These are phyloP conservation scores for Bruguiera parviflora DNA, from an alignment of 345 rosid species.

Conservation along the genomic window DNA sequence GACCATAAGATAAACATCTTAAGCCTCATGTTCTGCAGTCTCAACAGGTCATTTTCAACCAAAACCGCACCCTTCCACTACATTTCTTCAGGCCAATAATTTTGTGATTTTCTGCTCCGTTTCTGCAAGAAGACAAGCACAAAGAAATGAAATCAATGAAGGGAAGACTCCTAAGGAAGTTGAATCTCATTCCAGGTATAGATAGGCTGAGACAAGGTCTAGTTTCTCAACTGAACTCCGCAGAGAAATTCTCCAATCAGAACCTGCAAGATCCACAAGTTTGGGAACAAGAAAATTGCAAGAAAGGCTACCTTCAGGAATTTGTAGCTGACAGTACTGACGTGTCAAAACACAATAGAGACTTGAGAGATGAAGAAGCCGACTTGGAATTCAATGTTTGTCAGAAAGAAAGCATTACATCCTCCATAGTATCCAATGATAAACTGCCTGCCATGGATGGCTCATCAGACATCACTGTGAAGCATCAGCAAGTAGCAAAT, in stretches of 20 bases:
- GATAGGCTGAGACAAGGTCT: constrained; percentile 44
- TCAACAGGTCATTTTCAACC: constrained; percentile 14
- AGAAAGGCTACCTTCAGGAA: constrained; percentile 16
- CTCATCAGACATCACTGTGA: constrained; percentile 10
- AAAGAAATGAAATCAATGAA: constrained; percentile 55
- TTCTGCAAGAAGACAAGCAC: constrained; percentile 3
- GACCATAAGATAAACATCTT: constrained; percentile 26
- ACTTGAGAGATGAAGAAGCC: constrained; percentile 27
- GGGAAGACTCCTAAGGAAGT: constrained; percentile 60
- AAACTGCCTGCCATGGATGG: constrained; percentile 1
- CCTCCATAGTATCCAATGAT: constrained; percentile 13
- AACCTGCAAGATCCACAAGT: constrained; percentile 23
- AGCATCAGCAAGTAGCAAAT: not conserved
- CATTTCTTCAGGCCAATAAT: not conserved
- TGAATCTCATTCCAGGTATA: constrained; percentile 46
- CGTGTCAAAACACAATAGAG: constrained; percentile 11
- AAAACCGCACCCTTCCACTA: not conserved
- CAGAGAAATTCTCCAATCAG: constrained; percentile 15
- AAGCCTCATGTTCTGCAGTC: constrained; percentile 3
- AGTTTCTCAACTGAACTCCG: constrained; percentile 32
- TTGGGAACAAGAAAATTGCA: constrained; percentile 24
- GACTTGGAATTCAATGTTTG: constrained; percentile 13
- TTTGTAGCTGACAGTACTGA: not conserved
- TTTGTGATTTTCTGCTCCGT: constrained; percentile 5
- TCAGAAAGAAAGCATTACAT: constrained; percentile 11